Evolutionary conservation across 352 stramenopile genomes (phyloP), one percentile per base, ranked within the genome.

Genomic region (Pythium monospermum): DNA sequence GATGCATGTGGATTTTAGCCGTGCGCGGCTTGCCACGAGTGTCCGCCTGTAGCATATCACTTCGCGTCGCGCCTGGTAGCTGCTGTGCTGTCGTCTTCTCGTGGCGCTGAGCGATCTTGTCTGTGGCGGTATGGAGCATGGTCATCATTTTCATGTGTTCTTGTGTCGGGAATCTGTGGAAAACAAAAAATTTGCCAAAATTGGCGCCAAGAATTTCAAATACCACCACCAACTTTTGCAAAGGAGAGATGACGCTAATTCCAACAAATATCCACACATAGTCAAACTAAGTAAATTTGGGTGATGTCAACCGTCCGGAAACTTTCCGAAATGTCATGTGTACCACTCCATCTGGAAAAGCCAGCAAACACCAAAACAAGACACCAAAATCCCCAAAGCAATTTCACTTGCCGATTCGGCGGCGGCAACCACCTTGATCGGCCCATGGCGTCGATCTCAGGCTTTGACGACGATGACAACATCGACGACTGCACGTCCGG

Each of bases 401-500:
- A 35, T 13, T 13, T 35, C 30, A 35, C 27, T 19, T 5, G 36
- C 10, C 5, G 21, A 32, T 15, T 8, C 31, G 26, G 6, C 35
- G 35, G 13, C 16, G 16, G 8, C 10, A n/a, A 6, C 39, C 22
- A 33, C 41, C 36, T 49, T 10, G 23, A 35, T 35, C 7, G 8
- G 30, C n/a, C 31, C 23, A 48, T 57, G 44, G 45, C 38, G 35
- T 41, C 49, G 15, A 25, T n/a, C 8, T 32, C 46, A 47, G 38
- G 47, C 46, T 66, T 74, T 32, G 55, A 69, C 43, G 66, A 71
- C 28, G 62, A 66, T 21, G 49, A 37, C 10, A 25, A 28, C 23
- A 50, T 57, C 37, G 63, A 76, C 25, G 64, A 72, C 53, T 65
- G 56, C 36, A 71, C 67, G 4, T 76, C 67, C 2, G 67, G 67